Percentiles rank a stretch among this genome's conserved stretches.
Evolutionary conservation across 495 filamentous ascomycete genomes (phyloP).

Genomic region (Hypoxylon lienhwacheense): DNA sequence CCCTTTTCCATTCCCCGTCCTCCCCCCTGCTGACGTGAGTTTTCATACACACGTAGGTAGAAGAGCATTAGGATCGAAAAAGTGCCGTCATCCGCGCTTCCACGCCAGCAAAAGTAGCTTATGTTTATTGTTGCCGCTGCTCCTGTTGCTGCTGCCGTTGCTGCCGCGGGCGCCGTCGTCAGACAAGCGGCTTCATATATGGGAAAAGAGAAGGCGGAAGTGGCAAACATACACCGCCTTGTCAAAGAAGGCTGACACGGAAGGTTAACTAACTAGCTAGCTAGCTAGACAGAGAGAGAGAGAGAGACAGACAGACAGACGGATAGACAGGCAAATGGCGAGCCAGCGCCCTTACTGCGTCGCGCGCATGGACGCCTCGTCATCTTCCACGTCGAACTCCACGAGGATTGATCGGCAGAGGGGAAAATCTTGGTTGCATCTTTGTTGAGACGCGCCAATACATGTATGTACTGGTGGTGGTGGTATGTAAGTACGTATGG

Average conservation of each 20-base stretch:
- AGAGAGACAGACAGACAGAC: too few species aligned
- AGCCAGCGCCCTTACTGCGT: too few species aligned
- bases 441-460: constrained; percentile 22
- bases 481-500: constrained; percentile 5
- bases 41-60: too few species aligned
- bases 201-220: constrained; percentile 8
- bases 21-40: constrained; percentile 33
- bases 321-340: too few species aligned
- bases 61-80: constrained; percentile 16
- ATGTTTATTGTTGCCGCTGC: too few species aligned
- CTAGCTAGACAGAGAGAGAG: too few species aligned
- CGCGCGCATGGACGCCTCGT: not conserved
- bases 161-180: constrained; percentile 14
- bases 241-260: constrained; percentile 7
- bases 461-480: not conserved
- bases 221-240: constrained; percentile 10
- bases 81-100: constrained; percentile 25
- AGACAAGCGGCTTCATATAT: constrained; percentile 5
- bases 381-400: constrained; percentile 12
- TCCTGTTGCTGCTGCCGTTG: too few species aligned
- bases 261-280: not conserved
- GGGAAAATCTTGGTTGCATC: constrained; percentile 12
- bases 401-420: constrained; percentile 16
- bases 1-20: not conserved
- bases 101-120: constrained; percentile 23